Conservation (phyloP, 163 green algal genomes). For the Chlamydomonas reinhardtii region DNA sequence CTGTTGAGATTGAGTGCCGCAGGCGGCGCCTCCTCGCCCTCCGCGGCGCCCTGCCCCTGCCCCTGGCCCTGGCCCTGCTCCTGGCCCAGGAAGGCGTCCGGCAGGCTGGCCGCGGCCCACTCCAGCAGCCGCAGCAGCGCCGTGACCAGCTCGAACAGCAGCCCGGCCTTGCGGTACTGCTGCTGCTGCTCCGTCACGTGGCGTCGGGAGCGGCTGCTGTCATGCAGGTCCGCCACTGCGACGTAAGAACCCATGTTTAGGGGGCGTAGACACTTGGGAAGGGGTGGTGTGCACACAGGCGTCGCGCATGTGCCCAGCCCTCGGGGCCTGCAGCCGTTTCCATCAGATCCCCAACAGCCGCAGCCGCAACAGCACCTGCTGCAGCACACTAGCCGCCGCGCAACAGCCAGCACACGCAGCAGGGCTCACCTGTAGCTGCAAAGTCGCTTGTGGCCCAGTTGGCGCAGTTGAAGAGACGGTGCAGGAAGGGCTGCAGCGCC, state of each 20-base stretch:
- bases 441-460: slow-evolving; percentile 93
- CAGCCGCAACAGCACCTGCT: no score
- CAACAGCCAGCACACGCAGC: no score
- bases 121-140: slow-evolving; percentile 85
- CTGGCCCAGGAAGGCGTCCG: slow-evolving; percentile 56
- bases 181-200: slow-evolving; percentile 57
- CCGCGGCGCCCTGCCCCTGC: no score
- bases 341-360: no score
- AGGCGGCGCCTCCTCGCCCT: neutral
- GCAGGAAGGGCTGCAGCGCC: slow-evolving; percentile 77
- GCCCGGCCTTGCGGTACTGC: slow-evolving; percentile 56
- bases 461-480: slow-evolving; percentile 89
- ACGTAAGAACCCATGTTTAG: no score
- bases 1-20: slow-evolving; percentile 54
- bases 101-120: slow-evolving; percentile 69
- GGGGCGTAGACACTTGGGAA: no score
- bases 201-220: slow-evolving; percentile 20
- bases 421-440: slow-evolving; percentile 30
- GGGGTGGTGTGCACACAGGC: no score
- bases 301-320: no score
- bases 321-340: no score
- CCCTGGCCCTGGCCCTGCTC: no score
- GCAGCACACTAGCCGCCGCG: no score
- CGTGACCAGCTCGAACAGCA: slow-evolving; percentile 81
- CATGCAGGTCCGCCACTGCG: slow-evolving; percentile 34